Evolutionary conservation across 192 early-diverging fungal genomes (phyloP).

Genomic region (Irineochytrium annulatum): DNA sequence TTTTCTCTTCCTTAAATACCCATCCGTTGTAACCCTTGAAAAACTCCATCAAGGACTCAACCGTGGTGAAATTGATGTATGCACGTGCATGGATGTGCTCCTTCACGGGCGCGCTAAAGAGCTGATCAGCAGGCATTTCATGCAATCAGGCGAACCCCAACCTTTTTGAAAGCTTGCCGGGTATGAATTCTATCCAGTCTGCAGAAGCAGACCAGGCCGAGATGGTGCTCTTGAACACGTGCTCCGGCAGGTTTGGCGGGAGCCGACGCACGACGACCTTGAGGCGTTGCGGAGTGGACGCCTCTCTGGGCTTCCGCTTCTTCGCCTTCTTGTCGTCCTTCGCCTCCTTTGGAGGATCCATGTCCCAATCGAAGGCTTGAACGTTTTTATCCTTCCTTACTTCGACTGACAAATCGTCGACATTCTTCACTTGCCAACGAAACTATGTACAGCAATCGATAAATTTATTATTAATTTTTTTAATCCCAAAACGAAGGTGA

Average conservation of each 20-base stretch:
- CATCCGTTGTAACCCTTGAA: slow-evolving; percentile 74
- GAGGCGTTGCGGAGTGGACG: slow-evolving; percentile 3
- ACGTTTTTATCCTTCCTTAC: too few species aligned
- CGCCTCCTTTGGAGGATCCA: too few species aligned
- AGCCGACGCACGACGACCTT: slow-evolving; percentile 76
- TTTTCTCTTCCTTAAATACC: slow-evolving; percentile 60
- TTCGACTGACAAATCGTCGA: too few species aligned
- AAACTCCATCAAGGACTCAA: slow-evolving; percentile 68
- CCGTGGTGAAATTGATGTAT: slow-evolving; percentile 68
- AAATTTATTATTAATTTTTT: too few species aligned
- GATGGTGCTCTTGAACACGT: slow-evolving; percentile 60
- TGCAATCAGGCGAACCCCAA: slow-evolving; percentile 25
- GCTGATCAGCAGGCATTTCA: not conserved
- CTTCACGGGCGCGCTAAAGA: slow-evolving; percentile 49
- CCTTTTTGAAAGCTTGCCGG: slow-evolving; percentile 74
- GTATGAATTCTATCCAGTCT: slow-evolving; percentile 54
- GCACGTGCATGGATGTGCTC: slow-evolving; percentile 65
- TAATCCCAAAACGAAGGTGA: too few species aligned
- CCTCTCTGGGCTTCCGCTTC: slow-evolving; percentile 14
- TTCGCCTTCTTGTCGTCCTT: slow-evolving; percentile 10
- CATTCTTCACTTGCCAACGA: too few species aligned
- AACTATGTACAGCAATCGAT: too few species aligned
- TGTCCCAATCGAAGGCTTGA: too few species aligned
- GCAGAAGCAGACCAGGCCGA: slow-evolving; percentile 47
- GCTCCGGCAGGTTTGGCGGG: slow-evolving; percentile 72